phyloP scores from a whole-genome alignment of 345 rosid species.

The Eucalyptus globulus region DNA sequence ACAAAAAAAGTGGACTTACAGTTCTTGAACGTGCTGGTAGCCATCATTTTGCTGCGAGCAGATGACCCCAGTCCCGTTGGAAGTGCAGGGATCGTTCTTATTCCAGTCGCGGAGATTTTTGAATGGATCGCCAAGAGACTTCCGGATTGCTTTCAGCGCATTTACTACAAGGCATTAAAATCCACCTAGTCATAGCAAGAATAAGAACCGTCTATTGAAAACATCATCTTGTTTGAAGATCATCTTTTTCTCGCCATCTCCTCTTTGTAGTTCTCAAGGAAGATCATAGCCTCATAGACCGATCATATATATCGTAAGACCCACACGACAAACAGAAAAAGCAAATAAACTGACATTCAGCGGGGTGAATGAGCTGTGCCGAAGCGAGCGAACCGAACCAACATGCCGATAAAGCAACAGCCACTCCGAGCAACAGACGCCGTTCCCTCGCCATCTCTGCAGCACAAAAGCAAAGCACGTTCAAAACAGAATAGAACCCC shows the following conservation, averaged over 20 bases:
- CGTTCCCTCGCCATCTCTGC: neutral
- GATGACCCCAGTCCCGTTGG: conserved; percentile 85
- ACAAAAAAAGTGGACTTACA: conserved; percentile 25
- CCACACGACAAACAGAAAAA: neutral
- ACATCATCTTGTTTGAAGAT: neutral
- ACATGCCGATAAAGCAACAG: neutral
- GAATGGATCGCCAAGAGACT: conserved; percentile 35
- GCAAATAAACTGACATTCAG: neutral
- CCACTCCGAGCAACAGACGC: neutral
- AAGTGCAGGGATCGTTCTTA: conserved; percentile 70
- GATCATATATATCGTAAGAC: neutral
- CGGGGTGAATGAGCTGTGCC: neutral
- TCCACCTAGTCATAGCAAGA: neutral
- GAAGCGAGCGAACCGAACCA: neutral
- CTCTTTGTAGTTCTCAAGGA: neutral
- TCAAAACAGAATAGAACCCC: neutral
- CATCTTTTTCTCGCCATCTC: neutral
- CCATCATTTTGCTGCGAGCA: conserved; percentile 30
- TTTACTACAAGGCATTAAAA: conserved; percentile 14
- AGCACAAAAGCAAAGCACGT: neutral
- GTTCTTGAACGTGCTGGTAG: conserved; percentile 59
- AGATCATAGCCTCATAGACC: neutral
- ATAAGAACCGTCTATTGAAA: neutral
- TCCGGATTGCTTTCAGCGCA: conserved; percentile 44
- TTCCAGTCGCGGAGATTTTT: conserved; percentile 64